phyloP scores from a whole-genome alignment of 2,329 filamentous ascomycete species.

The Ophiostoma populinum region DNA sequence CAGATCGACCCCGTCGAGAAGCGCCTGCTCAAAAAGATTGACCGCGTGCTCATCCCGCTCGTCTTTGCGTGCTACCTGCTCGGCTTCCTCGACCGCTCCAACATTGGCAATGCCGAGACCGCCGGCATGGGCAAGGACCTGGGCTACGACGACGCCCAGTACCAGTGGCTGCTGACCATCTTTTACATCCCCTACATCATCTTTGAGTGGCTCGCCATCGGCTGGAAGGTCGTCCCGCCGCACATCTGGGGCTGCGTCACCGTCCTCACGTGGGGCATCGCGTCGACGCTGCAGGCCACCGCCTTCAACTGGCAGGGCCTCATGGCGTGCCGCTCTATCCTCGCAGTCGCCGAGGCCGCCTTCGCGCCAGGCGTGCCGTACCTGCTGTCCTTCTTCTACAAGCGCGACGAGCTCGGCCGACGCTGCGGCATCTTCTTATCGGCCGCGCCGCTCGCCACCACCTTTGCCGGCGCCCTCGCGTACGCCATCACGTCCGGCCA shows the following conservation, averaged over 20 bases:
- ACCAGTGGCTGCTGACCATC: slow-evolving; percentile 27
- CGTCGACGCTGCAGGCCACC: slow-evolving; percentile 17
- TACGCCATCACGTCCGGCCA: slow-evolving; percentile 45
- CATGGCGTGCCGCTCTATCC: slow-evolving; percentile 22
- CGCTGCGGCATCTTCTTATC: slow-evolving; percentile 56
- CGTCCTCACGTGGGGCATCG: slow-evolving; percentile 16
- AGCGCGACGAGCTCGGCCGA: slow-evolving; percentile 45
- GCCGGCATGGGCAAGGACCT: slow-evolving; percentile 17
- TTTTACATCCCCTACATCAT: slow-evolving; percentile 28
- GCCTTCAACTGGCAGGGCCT: slow-evolving; percentile 20
- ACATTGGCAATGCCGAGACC: slow-evolving; percentile 14
- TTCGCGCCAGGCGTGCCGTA: slow-evolving; percentile 25
- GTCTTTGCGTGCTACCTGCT: slow-evolving; percentile 16
- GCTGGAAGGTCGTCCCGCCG: slow-evolving; percentile 24
- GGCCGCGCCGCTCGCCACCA: slow-evolving; percentile 47
- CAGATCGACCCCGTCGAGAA: slow-evolving; percentile 18
- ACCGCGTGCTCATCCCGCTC: slow-evolving; percentile 17
- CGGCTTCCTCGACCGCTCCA: slow-evolving; percentile 14
- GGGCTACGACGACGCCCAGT: slow-evolving; percentile 20
- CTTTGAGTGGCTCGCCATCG: slow-evolving; percentile 24
- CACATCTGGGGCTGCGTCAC: slow-evolving; percentile 16
- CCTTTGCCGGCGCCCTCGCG: slow-evolving; percentile 46
- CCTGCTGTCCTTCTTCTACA: slow-evolving; percentile 29
- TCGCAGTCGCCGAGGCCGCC: slow-evolving; percentile 27
- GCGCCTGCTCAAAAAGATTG: slow-evolving; percentile 19